Evolutionary conservation across 1,284 basidiomycete species (phyloP).

Genomic region (Inonotus hispidus): DNA sequence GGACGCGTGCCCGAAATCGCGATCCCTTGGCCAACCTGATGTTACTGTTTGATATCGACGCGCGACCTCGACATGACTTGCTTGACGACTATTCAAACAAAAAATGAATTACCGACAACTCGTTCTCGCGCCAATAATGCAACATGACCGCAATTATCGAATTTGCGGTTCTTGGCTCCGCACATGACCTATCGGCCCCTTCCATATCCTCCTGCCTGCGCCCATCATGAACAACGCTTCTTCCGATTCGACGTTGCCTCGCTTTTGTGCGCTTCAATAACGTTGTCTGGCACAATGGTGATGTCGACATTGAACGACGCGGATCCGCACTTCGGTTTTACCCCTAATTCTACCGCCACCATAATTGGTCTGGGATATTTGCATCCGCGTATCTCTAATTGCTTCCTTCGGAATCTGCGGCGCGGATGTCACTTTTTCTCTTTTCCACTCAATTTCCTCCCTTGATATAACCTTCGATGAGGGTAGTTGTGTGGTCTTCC

Average conservation of each 20-base stretch:
- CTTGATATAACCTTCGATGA: not conserved
- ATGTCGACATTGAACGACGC: not conserved
- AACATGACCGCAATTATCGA: not conserved
- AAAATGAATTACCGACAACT: not conserved
- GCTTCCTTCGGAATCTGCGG: conserved; percentile 1
- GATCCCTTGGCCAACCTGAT: not conserved
- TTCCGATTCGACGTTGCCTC: not conserved
- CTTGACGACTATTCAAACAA: not conserved
- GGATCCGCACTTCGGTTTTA: not conserved
- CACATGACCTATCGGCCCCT: not conserved
- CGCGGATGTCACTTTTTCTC: not conserved
- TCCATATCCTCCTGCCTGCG: not conserved
- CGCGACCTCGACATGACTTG: not conserved
- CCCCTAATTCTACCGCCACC: not conserved
- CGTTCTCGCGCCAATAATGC: not conserved
- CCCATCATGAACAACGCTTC: not conserved
- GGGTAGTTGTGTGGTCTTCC: not conserved
- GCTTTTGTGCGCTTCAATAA: conserved; percentile 1
- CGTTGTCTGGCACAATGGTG: not conserved
- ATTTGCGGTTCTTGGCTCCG: not conserved
- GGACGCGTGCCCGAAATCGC: conserved; percentile 2
- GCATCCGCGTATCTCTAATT: not conserved
- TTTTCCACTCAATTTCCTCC: not conserved
- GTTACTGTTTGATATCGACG: not conserved
- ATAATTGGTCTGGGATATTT: not conserved